Conservation (phyloP, 768 basidiomycete genomes). For the Pisolithus albus region DNA sequence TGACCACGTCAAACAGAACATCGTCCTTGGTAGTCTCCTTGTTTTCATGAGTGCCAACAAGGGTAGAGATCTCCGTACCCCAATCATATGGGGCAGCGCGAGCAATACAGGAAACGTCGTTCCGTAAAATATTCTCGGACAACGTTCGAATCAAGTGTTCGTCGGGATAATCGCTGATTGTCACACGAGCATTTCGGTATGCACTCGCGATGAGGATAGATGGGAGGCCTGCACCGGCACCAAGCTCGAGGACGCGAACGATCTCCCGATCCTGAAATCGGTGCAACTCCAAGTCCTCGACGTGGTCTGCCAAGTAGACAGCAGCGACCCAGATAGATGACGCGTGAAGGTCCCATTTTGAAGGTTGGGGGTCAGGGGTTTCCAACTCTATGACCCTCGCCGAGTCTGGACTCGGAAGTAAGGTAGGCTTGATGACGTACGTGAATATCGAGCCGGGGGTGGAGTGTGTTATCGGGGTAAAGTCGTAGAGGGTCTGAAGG, state of each 20-base stretch:
- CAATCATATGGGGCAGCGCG: conserved; percentile 54
- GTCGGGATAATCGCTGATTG: conserved; percentile 70
- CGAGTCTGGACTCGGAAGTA: conserved; percentile 9
- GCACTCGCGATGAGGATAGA: conserved; percentile 57
- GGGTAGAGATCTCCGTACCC: conserved; percentile 43
- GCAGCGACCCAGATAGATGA: conserved; percentile 72
- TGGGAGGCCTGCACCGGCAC: conserved; percentile 69
- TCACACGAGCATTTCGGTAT: conserved; percentile 36
- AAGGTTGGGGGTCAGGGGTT: conserved; percentile 58
- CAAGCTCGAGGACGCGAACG: conserved; percentile 56
- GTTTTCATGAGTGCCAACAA: conserved; percentile 3
- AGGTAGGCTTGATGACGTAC: conserved; percentile 29
- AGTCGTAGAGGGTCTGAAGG: conserved; percentile 54
- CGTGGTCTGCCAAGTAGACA: conserved; percentile 58
- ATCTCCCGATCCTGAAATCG: conserved; percentile 14
- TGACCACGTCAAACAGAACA: conserved; percentile 50
- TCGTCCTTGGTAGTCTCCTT: conserved; percentile 8
- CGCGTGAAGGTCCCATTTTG: conserved; percentile 73
- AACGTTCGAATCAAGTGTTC: conserved; percentile 51
- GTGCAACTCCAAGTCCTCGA: conserved; percentile 41
- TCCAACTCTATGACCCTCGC: conserved; percentile 34
- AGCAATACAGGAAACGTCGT: conserved; percentile 43
- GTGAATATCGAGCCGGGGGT: conserved; percentile 48
- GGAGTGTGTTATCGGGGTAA: conserved; percentile 53
- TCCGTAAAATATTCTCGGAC: conserved; percentile 47